Evolutionary conservation across 75 land plant species (phyloP).

Genomic region (Picea glauca): DNA sequence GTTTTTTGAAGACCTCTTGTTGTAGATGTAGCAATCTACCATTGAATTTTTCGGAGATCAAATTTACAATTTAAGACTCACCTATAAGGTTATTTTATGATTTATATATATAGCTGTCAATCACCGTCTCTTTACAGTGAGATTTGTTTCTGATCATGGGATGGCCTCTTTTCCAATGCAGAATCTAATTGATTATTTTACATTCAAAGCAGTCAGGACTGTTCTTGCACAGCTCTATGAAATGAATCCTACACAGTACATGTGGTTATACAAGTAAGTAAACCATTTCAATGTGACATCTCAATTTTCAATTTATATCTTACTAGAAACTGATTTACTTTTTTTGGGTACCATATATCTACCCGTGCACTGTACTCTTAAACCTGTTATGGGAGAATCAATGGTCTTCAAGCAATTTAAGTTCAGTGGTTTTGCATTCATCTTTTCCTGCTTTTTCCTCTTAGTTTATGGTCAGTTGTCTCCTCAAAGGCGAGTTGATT

Average conservation of each 20-base stretch:
- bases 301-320: constrained; percentile 7
- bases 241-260: constrained; percentile 92
- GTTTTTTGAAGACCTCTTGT: too few species aligned
- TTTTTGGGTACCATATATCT: neutral
- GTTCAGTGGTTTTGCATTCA: neutral
- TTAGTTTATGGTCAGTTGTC: neutral
- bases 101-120: too few species aligned
- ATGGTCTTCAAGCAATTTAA: neutral
- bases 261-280: constrained; percentile 92
- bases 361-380: neutral
- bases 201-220: constrained; percentile 89
- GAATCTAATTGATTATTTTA: constrained; percentile 91
- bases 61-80: too few species aligned
- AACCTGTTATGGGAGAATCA: neutral
- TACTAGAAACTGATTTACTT: neutral
- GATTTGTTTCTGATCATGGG: neutral
- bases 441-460: neutral
- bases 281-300: neutral
- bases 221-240: constrained; percentile 94
- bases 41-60: too few species aligned
- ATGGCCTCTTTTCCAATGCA: constrained; percentile 35
- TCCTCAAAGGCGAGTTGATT: constrained; percentile 1
- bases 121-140: neutral
- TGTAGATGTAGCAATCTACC: too few species aligned
- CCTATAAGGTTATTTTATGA: too few species aligned